Evolutionary conservation across 2,329 filamentous ascomycete species (phyloP), one percentile per base, ranked within the genome.

Genomic region (Drechmeria coniospora): DNA sequence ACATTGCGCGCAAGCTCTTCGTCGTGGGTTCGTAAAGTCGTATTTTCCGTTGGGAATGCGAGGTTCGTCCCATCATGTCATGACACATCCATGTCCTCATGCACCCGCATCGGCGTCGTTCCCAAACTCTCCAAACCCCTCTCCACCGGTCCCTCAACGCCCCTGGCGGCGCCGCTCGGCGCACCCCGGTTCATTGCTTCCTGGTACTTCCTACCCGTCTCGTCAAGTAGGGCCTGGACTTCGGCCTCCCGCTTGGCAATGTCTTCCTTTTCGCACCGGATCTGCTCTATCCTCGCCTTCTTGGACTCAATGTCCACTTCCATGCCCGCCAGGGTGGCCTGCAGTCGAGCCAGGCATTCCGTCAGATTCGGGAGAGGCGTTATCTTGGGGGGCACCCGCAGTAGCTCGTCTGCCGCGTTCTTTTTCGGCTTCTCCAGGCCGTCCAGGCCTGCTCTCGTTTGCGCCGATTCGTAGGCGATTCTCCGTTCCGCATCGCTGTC

Each of bases 381-480:
- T 43, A 92, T 80, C 35, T 71, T 76, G 3, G 81, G 70, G 0
- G 78, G 79, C 2, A 74, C 74, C 31, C 63, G 71, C 4, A 66
- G 51, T 8, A 60, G 26, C 11, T 48, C 43, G 13, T 60, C 47
- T 37, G 50, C 38, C 21, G 50, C 39, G 15, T 48, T 46, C 22
- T 46, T 43, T 15, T 30, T 35, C 10, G 47, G 58, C 42, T 61
- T 63, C 43, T 61, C 64, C 14, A 79, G 44, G 0, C 74, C 79
- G 42, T 87, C 86, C 57, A 90, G 78, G n/a, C 83, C 87, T 4
- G 81, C 79, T 13, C 79, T 69, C 7, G 81, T 86, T 56, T 95
- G 87, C 4, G 81, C 77, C 8, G 74, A 71, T 51, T 93, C 86
- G 53, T 92, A 95, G 1, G 82, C 86, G 3, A 78, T 81, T 32